A percentile compares a stretch with the other conserved stretches of the same genome.
phyloP scores from a whole-genome alignment of 768 basidiomycete species.

The Mycena crocata region DNA sequence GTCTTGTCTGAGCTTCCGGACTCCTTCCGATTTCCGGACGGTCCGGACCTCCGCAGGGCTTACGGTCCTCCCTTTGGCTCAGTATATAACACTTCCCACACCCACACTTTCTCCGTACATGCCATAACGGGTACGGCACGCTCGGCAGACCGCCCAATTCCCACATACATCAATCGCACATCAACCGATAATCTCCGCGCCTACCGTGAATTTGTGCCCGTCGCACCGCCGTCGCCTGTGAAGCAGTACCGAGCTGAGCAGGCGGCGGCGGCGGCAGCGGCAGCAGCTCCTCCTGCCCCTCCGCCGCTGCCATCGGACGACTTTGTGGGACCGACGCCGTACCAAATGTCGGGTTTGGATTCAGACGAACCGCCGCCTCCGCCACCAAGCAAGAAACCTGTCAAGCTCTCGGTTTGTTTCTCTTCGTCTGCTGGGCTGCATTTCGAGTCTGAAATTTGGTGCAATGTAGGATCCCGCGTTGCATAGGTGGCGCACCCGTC shows the following conservation, averaged over 20 bases:
- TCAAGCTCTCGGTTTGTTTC: too few relatives aligned
- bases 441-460: neutral
- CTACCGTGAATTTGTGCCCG: neutral
- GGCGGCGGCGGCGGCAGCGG: neutral
- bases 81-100: too few relatives aligned
- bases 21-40: too few relatives aligned
- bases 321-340: neutral
- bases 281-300: neutral
- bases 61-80: too few relatives aligned
- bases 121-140: neutral
- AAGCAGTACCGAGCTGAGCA: neutral
- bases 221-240: neutral
- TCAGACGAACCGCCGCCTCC: neutral
- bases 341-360: neutral
- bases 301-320: neutral
- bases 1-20: too few relatives aligned
- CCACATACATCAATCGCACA: neutral
- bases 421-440: too few relatives aligned
- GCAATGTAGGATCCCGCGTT: constrained; percentile 4
- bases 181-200: neutral
- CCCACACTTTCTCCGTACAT: neutral
- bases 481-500: neutral
- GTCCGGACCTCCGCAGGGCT: too few relatives aligned
- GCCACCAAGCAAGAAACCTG: neutral
- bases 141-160: neutral